Conservation (phyloP, 2,329 filamentous ascomycete genomes). For the Fusarium clavum region DNA sequence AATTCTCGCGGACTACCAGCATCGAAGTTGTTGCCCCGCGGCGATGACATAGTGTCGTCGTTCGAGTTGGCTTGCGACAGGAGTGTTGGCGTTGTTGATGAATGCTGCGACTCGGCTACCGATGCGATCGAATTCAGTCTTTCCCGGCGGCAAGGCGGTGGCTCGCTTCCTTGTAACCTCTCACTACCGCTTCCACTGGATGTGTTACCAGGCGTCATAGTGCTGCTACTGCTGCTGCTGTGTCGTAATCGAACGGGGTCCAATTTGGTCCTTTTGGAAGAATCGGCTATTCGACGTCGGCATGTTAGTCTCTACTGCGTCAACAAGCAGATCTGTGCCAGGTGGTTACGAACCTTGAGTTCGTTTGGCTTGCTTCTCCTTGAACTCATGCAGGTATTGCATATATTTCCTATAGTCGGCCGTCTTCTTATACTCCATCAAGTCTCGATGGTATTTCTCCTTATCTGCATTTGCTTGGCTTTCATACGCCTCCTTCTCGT, state of each 20-base stretch:
- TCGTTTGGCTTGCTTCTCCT: conserved; percentile 73
- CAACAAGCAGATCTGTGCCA: neutral
- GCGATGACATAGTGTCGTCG: conserved; percentile 60
- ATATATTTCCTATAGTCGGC: conserved; percentile 74
- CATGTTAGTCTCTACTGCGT: conserved; percentile 13
- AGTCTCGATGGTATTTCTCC: conserved; percentile 79
- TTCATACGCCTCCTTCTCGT: conserved; percentile 79
- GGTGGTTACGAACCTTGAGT: conserved; percentile 61
- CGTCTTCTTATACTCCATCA: conserved; percentile 83
- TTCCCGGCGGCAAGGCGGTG: conserved; percentile 59
- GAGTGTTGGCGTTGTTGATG: conserved; percentile 53
- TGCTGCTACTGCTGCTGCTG: conserved; percentile 54
- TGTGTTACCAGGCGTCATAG: conserved; percentile 51
- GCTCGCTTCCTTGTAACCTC: conserved; percentile 61
- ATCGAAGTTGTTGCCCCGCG: conserved; percentile 55
- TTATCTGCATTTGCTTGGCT: conserved; percentile 78
- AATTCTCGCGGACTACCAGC: conserved; percentile 44
- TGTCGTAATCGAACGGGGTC: conserved; percentile 54
- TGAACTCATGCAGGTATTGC: conserved; percentile 81
- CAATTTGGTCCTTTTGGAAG: conserved; percentile 61
- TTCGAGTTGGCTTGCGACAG: conserved; percentile 52
- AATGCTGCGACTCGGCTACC: conserved; percentile 58
- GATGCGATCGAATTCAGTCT: conserved; percentile 62
- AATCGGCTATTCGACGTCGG: conserved; percentile 49
- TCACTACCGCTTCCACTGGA: conserved; percentile 61